phyloP scores from a whole-genome alignment of 1,139 yeast genomes.

The Debaryomyces robertsiae region DNA sequence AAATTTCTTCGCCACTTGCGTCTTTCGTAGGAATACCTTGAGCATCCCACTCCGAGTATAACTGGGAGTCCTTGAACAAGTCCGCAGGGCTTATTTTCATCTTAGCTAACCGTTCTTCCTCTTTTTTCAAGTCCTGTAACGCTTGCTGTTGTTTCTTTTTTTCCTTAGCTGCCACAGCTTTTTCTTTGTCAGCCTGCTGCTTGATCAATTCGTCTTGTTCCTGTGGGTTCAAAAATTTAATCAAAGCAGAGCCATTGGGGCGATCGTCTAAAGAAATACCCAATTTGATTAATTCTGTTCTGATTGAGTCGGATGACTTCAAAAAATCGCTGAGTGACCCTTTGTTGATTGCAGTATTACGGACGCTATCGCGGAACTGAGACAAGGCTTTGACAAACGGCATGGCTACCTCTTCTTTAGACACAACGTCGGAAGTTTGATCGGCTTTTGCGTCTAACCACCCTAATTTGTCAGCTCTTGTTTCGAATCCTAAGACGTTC shows the following conservation, averaged over 20 bases:
- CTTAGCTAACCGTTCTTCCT: constrained; percentile 64
- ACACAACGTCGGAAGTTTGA: constrained; percentile 19
- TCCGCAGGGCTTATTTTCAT: constrained; percentile 72
- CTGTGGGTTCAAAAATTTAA: constrained; percentile 71
- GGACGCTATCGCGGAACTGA: constrained; percentile 77
- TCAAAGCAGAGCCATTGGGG: constrained; percentile 73
- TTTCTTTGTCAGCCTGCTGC: constrained; percentile 65
- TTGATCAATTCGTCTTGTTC: constrained; percentile 68
- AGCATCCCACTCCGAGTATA: constrained; percentile 80
- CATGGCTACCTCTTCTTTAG: constrained; percentile 67
- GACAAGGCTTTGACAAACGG: constrained; percentile 83
- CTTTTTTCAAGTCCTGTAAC: constrained; percentile 55
- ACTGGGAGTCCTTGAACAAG: constrained; percentile 60
- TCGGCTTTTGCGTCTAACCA: constrained; percentile 55
- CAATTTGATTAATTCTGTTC: constrained; percentile 63
- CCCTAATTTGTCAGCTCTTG: constrained; percentile 71
- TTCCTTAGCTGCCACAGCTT: constrained; percentile 43
- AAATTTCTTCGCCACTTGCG: constrained; percentile 78
- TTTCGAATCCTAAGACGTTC: constrained; percentile 71
- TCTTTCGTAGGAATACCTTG: constrained; percentile 82
- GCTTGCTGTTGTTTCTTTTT: constrained; percentile 44
- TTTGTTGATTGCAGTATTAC: constrained; percentile 70
- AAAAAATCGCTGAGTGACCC: constrained; percentile 59
- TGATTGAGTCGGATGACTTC: constrained; percentile 42
- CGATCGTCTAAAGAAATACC: constrained; percentile 92